Evolutionary conservation across 2,329 filamentous ascomycete species (phyloP).

Genomic region (Penicillium olsonii): DNA sequence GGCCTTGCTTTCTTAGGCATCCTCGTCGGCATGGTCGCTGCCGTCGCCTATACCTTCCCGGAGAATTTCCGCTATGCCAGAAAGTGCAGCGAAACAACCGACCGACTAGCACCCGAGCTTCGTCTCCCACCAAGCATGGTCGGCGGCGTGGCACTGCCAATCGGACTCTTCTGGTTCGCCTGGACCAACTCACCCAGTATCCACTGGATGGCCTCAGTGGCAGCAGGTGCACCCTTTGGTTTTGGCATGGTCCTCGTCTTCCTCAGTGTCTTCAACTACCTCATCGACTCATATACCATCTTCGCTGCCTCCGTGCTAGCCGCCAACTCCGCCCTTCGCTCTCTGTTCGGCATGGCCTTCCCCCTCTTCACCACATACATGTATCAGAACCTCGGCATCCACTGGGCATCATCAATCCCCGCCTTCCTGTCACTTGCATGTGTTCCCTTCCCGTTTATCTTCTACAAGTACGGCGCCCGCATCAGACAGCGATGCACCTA

Average conservation of each 20-base stretch:
- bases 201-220: slow-evolving; percentile 41
- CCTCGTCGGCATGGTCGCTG: slow-evolving; percentile 41
- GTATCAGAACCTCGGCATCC: slow-evolving; percentile 47
- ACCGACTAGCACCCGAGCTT: slow-evolving; percentile 54
- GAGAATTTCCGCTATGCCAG: slow-evolving; percentile 38
- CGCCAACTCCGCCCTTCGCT: slow-evolving; percentile 47
- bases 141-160: slow-evolving; percentile 52
- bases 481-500: slow-evolving; percentile 42
- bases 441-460: slow-evolving; percentile 43
- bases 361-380: slow-evolving; percentile 50
- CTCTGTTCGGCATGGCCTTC: slow-evolving; percentile 47
- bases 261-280: slow-evolving; percentile 43
- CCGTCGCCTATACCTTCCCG: slow-evolving; percentile 38
- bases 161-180: slow-evolving; percentile 61
- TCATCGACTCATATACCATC: slow-evolving; percentile 45
- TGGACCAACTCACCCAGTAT: slow-evolving; percentile 55
- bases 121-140: slow-evolving; percentile 53
- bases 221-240: slow-evolving; percentile 40
- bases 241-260: slow-evolving; percentile 45
- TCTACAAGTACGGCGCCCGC: slow-evolving; percentile 40
- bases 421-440: slow-evolving; percentile 46
- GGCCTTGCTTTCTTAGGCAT: slow-evolving; percentile 51
- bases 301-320: slow-evolving; percentile 43
- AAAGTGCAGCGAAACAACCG: slow-evolving; percentile 23
- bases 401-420: slow-evolving; percentile 49